A percentile compares a stretch with the other conserved stretches of the same genome.
Evolutionary conservation across 1,284 basidiomycete species (phyloP).

Genomic region (Acaromyces ingoldii): DNA sequence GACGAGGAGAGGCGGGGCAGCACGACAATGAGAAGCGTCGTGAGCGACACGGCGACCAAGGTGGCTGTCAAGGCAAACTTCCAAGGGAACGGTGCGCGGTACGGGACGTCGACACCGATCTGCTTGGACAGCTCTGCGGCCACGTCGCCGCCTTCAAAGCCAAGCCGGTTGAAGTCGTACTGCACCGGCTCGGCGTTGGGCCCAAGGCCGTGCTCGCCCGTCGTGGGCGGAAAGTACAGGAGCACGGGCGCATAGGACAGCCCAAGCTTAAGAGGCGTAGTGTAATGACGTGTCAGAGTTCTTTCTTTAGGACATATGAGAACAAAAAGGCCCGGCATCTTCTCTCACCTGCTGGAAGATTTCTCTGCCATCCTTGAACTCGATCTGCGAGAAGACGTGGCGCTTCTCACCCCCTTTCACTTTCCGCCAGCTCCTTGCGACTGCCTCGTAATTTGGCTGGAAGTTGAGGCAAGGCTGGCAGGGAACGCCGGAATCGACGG

Average conservation of each 20-base stretch:
- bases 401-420: slow-evolving; percentile 10
- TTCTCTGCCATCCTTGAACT: slow-evolving; percentile 24
- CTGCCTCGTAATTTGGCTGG: slow-evolving; percentile 33
- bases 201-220: slow-evolving; percentile 5
- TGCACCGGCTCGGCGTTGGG: slow-evolving; percentile 14
- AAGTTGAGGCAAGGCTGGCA: slow-evolving; percentile 34
- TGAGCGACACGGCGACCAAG: slow-evolving; percentile 4
- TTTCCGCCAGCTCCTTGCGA: slow-evolving; percentile 28
- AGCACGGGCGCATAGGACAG: slow-evolving; percentile 38
- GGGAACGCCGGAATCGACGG: slow-evolving; percentile 23
- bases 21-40: slow-evolving; percentile 14
- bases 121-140: slow-evolving; percentile 20
- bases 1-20: slow-evolving; percentile 13
- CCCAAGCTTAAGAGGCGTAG: slow-evolving; percentile 19
- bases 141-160: slow-evolving; percentile 24
- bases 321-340: no score
- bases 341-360: slow-evolving; percentile 21
- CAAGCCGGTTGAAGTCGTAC: slow-evolving; percentile 36
- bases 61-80: slow-evolving; percentile 17
- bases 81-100: slow-evolving; percentile 29
- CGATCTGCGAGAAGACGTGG: slow-evolving; percentile 34
- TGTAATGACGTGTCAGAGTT: neutral
- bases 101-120: slow-evolving; percentile 19
- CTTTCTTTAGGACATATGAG: no score
- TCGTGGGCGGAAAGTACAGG: slow-evolving; percentile 26